Evolutionary conservation across 805 yeast genomes (phyloP), one percentile per base, ranked within the genome.

Genomic region (Metschnikowia arizonensis): DNA sequence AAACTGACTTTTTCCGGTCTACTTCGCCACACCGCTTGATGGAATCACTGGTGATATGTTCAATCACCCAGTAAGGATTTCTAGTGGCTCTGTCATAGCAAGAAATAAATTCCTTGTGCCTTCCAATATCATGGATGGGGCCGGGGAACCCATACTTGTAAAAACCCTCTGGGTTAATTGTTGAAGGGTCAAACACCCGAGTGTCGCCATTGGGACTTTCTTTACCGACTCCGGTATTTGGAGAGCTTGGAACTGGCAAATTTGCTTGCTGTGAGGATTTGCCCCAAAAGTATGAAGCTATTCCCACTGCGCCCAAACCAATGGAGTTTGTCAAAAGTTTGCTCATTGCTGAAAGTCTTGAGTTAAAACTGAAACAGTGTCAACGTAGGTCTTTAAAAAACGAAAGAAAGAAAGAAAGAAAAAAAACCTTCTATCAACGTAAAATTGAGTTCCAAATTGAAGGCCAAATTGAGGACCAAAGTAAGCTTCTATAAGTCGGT

Each of bases 71-170:
- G 62, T 81, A 80, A 21, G 99, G 99, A 59, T 88, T 88, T 48
- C 90, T 76, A 28, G 82, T 85, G 50, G 82, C 77, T 53, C 99
- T 77, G 60, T 93, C 91, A 64, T 82, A 93, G 55, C 93, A 87
- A 44, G 93, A 80, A 15, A 91, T 78, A 62, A 84, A 93, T 66
- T 89, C 97, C 46, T 74, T 72, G 50, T 88, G 74, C 9, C 72
- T 78, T 46, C 80, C 79, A 47, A 91, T 65, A 60, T 93, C 99
- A 63, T 88, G 95, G 26, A 86, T 76, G 0, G 98, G 98, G 1
- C 97, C 96, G 0, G 98, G 99, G 58, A 87, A 88, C 3, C 99
- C 99, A 61, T 86, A 90, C 56, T 83, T 82, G 72, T 89, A 90
- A 67, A 85, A 89, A 5, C 73, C 95, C 18, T 79, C 76, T 0